Base-by-base conservation (phyloP, 2,329 filamentous ascomycete genomes). In the Phialophora chinensis region DNA sequence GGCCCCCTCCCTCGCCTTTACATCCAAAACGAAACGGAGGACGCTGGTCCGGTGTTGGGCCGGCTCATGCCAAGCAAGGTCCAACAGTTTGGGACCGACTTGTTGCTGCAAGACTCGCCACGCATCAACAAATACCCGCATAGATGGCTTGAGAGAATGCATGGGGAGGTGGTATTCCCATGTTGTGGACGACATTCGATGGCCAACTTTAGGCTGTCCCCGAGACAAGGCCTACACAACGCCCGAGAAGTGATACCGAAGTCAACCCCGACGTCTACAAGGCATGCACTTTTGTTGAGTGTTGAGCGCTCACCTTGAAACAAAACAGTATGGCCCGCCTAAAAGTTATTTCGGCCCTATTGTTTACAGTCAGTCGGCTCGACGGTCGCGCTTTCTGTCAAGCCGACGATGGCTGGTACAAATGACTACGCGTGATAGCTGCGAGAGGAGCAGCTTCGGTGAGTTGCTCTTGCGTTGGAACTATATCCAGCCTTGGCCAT, bases 381-480 rank as follows among this genome's bases (percentile, higher is more conserved):
- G 17, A n/a, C 12, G 17, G 14, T 44, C 6, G 14, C 38, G 14
- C 38, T 44, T 44, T 7, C 38, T 8, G 5, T n/a, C 14, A 44
- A 44, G 38, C 38, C 17, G 38, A n/a, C 6, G 38, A 44, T n/a
- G 17, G 8, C 4, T n/a, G 38, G 14, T n/a, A 20, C 38, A 12
- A 12, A 10, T 10, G 17, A 44, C 38, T n/a, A n/a, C 12, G 38
- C 38, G 2, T 7, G 14, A 8, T 44, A n/a, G 6, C 17, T 44
- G 17, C 38, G 5, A 1, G 38, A 6, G 0, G n/a, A 4, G 6
- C 38, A n/a, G 5, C 17, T n/a, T 0, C 7, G 38, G 38, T 20
- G 38, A 44, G 38, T 44, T 44, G 38, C 38, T n/a, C 38, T 44
- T 44, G 38, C 38, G 17, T 44, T n/a, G 38, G n/a, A n/a, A 44